Evolutionary conservation across 257 asterid species (phyloP).

Genomic region (Nicotiana attenuata): DNA sequence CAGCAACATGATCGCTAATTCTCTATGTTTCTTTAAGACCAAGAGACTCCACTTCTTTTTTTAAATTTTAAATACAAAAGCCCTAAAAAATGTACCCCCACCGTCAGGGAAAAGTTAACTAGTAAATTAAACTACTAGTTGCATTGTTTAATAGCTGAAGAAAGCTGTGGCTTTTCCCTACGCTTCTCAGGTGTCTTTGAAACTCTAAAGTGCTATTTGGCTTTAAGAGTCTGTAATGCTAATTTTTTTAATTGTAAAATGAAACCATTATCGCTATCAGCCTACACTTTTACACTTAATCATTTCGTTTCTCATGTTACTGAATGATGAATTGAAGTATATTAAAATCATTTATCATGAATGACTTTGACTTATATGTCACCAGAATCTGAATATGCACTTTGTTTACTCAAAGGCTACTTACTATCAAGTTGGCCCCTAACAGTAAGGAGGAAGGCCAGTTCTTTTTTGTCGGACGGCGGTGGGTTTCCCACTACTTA

Average conservation of each 20-base stretch:
- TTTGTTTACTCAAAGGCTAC: not conserved
- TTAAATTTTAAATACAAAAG: not conserved
- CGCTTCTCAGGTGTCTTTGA: not conserved
- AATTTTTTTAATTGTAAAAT: slow-evolving; percentile 9
- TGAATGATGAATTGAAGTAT: slow-evolving; percentile 1
- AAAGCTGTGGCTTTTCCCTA: not conserved
- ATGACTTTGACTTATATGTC: not conserved
- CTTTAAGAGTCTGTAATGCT: not conserved
- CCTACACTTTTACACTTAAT: not conserved
- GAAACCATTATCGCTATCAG: not conserved
- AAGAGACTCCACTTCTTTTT: not conserved
- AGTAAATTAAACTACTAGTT: slow-evolving; percentile 11
- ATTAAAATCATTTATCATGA: not conserved
- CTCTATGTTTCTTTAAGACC: slow-evolving; percentile 11
- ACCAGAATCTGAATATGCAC: not conserved
- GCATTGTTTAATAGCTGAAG: not conserved
- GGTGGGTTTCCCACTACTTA: slow-evolving; percentile 13
- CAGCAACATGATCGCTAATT: not conserved
- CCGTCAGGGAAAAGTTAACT: slow-evolving; percentile 17
- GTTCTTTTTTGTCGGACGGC: slow-evolving; percentile 4
- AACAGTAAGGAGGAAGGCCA: slow-evolving; percentile 12
- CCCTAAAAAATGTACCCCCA: not conserved
- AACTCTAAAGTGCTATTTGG: slow-evolving; percentile 4
- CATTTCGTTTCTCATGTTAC: slow-evolving; percentile 14
- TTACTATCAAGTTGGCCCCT: slow-evolving; percentile 9